Base-by-base conservation (phyloP, 768 basidiomycete genomes). In the Piloderma croceum region DNA sequence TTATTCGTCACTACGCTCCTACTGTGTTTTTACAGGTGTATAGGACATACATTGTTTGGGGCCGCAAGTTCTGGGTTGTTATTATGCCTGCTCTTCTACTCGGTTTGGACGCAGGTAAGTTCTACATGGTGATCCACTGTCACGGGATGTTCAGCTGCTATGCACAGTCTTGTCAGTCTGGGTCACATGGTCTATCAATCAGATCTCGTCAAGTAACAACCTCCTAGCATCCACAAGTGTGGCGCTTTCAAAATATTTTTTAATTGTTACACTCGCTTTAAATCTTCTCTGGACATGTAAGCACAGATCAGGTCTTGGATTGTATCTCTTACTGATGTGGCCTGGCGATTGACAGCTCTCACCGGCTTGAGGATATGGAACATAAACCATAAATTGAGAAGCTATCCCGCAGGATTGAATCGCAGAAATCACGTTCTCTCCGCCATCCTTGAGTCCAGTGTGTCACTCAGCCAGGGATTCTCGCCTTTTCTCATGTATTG, bases 201-300 rank as follows among this genome's bases (percentile, higher is more conserved):
- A 19, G 48, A 57, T 15, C 67, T 70, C 43, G 52, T 55, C 5
- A 37, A 39, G 15, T 27, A 63, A 34, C 54, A 65, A n/a, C 49
- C 53, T n/a, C 43, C 53, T 22, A 67, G 68, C 65, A 68, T 68
- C 36, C 42, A 60, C 7, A n/a, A n/a, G n/a, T n/a, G n/a, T n/a
- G n/a, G n/a, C n/a, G n/a, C n/a, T n/a, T n/a, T n/a, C n/a, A n/a
- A n/a, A n/a, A n/a, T 53, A 63, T 2, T 70, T 68, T 54, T 67
- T 68, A 42, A 57, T 58, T 3, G 45, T 63, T 34, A 65, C 66
- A 4, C 58, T 67, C 15, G 46, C 57, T 3, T 67, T 62, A 5
- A 68, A 67, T 49, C 47, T 65, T 27, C 53, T 58, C 32, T 70
- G 66, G 38, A 65, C 64, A 13, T 33, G 63, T 62, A 36, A 34